Evolutionary conservation across 192 early-diverging fungal genomes (phyloP), one percentile per base, ranked within the genome.

Genomic region (Jimgerdemannia flammicorona): DNA sequence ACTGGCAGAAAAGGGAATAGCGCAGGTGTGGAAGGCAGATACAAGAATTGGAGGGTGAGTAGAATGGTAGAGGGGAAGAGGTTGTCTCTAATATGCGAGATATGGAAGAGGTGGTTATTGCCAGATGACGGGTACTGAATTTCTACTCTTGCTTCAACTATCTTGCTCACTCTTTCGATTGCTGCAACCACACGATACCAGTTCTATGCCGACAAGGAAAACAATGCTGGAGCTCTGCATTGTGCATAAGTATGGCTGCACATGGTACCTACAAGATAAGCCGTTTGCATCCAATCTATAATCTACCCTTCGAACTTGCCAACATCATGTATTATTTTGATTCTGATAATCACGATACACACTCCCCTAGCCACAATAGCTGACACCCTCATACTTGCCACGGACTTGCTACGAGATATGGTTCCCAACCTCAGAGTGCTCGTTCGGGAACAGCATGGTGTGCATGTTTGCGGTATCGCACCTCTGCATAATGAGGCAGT

Each of bases 1-100:
- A 9, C 77, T 79, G 40, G 73, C 49, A 40, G 69, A 39, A 1
- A 40, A 72, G 20, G 78, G 81, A n/a, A 70, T 69, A 19, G 81
- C 83, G 64, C 84, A 85, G 63, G 74, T 85, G n/a, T 83, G 82
- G 82, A 72, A n/a, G n/a, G n/a, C n/a, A n/a, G n/a, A n/a, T n/a
- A n/a, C n/a, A n/a, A n/a, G n/a, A n/a, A n/a, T n/a, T n/a, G n/a
- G n/a, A n/a, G n/a, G n/a, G n/a, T n/a, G n/a, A n/a, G n/a, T n/a
- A n/a, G n/a, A n/a, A n/a, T n/a, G n/a, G n/a, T n/a, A n/a, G 75
- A 4, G 70, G 29, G 29, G 29, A 29, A 29, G 29, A 29, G 29
- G 29, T 29, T 29, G 29, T 29, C 29, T 29, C 0, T 29, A 29
- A 29, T 29, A 1, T 29, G 64, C 19, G 19, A 19, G 14, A 14